These are phyloP conservation scores for Pythium insidiosum DNA, from an alignment of 352 stramenopile species.

Conservation along the genomic window DNA sequence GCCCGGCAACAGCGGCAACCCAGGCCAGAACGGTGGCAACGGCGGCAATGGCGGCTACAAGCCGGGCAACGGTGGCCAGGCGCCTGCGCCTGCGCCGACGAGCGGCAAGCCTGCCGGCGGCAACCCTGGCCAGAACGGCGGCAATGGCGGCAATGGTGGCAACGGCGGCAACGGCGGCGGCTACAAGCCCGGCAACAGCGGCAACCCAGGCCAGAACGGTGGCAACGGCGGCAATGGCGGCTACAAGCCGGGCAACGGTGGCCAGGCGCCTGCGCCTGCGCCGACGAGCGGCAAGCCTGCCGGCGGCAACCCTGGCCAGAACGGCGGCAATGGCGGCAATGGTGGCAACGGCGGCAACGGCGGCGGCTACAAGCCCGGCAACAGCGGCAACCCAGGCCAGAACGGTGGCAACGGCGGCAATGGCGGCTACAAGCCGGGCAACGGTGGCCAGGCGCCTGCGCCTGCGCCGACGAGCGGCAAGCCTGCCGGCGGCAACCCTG, in stretches of 20 bases:
- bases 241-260: neutral
- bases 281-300: neutral
- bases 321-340: too few species aligned
- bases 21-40: too few species aligned
- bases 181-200: too few species aligned
- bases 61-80: too few species aligned
- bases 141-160: neutral
- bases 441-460: neutral
- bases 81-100: neutral
- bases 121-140: neutral
- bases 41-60: too few species aligned
- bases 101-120: too few species aligned
- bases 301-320: neutral
- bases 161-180: neutral
- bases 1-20: too few species aligned
- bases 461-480: too few species aligned
- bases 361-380: neutral
- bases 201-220: too few species aligned
- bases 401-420: neutral
- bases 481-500: too few species aligned
- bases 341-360: conserved; percentile 1
- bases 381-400: neutral
- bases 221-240: neutral
- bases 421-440: neutral
- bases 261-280: too few species aligned